Evolutionary conservation across 768 basidiomycete species (phyloP).

Genomic region (Suillus tomentosus): DNA sequence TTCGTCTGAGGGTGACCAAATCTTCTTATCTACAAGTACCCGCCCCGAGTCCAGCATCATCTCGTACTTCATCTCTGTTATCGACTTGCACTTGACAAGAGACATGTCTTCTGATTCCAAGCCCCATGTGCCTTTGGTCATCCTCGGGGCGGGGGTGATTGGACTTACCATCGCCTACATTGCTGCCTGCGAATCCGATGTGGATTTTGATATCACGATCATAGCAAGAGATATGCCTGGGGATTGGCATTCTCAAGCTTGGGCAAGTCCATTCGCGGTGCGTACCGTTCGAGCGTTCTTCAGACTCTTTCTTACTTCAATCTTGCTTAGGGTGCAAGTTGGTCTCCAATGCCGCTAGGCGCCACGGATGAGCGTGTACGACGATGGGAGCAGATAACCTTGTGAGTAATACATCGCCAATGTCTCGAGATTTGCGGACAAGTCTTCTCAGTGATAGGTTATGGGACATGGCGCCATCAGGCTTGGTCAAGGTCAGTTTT

Average conservation of each 20-base stretch:
- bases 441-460: constrained; percentile 39
- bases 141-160: constrained; percentile 43
- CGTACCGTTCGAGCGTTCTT: constrained; percentile 17
- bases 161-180: constrained; percentile 41
- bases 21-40: constrained; percentile 1
- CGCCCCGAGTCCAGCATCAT: background rate
- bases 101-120: constrained; percentile 19
- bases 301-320: background rate
- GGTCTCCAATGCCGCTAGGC: constrained; percentile 45
- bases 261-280: constrained; percentile 54
- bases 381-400: constrained; percentile 43
- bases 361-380: constrained; percentile 35
- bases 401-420: constrained; percentile 33
- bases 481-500: constrained; percentile 40
- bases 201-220: constrained; percentile 27
- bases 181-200: constrained; percentile 26
- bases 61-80: background rate
- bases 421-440: background rate
- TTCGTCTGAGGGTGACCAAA: background rate
- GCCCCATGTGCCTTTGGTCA: constrained; percentile 26
- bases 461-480: constrained; percentile 48
- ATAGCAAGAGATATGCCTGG: constrained; percentile 41
- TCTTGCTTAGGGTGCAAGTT: constrained; percentile 45
- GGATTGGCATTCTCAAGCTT: constrained; percentile 44
- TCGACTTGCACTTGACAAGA: background rate